phyloP scores from a whole-genome alignment of 495 filamentous ascomycete species.

The Cudoniella acicularis region DNA sequence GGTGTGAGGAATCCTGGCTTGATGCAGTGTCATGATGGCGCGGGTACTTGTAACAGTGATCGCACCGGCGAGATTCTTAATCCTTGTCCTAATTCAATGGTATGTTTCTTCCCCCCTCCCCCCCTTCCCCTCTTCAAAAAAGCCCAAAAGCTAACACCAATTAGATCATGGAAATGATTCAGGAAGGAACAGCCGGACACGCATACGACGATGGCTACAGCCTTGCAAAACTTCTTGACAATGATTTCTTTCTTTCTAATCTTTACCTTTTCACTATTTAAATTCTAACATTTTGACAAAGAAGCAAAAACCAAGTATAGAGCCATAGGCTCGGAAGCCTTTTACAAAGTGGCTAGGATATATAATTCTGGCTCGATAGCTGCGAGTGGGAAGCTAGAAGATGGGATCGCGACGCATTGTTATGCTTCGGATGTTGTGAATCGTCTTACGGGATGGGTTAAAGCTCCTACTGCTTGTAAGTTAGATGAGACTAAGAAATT shows the following conservation, averaged over 20 bases:
- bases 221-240: slow-evolving; percentile 20
- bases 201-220: slow-evolving; percentile 32
- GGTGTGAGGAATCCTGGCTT: slow-evolving; percentile 42
- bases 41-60: slow-evolving; percentile 16
- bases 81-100: too few species aligned
- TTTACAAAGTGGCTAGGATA: slow-evolving; percentile 37
- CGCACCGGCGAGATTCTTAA: slow-evolving; percentile 4
- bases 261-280: too few species aligned
- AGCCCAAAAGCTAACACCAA: too few species aligned
- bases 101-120: too few species aligned
- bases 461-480: too few species aligned
- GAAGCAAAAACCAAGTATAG: too few species aligned
- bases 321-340: too few species aligned
- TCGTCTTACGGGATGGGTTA: slow-evolving; percentile 48
- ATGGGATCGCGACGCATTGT: slow-evolving; percentile 49
- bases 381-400: slow-evolving; percentile 41
- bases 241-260: too few species aligned
- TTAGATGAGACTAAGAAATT: too few species aligned
- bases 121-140: too few species aligned
- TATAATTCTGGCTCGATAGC: slow-evolving; percentile 57
- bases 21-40: slow-evolving; percentile 36
- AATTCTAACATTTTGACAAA: too few species aligned
- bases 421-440: slow-evolving; percentile 57
- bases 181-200: slow-evolving; percentile 36
- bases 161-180: slow-evolving; percentile 34